Conservation (phyloP, 1,284 basidiomycete genomes). For the Inonotus obliquus region DNA sequence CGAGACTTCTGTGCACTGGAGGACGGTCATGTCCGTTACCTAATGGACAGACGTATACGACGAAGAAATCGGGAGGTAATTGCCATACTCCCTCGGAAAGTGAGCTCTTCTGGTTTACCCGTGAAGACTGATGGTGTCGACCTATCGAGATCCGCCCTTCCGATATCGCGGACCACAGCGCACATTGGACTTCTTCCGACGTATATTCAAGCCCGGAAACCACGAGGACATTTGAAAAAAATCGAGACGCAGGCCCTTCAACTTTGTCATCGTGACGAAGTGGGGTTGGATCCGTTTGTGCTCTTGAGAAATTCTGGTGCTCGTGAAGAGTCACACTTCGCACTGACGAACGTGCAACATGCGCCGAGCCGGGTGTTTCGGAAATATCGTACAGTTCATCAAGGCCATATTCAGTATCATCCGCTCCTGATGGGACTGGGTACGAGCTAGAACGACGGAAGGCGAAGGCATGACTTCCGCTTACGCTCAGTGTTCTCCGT, state of each 20-base stretch:
- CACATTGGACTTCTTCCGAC: conserved; percentile 49
- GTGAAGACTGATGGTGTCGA: conserved; percentile 1
- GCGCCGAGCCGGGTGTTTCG: background rate
- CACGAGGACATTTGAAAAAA: conserved; percentile 59
- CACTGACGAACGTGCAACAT: background rate
- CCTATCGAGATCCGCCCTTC: conserved; percentile 50
- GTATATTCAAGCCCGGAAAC: conserved; percentile 66
- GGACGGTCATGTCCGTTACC: conserved; percentile 57
- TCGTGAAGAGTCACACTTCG: conserved; percentile 1
- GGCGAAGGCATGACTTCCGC: conserved; percentile 3
- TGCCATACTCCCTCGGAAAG: conserved; percentile 22
- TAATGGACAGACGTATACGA: conserved; percentile 65
- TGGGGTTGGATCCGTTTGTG: conserved; percentile 17
- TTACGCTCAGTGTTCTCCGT: conserved; percentile 11
- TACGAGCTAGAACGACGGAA: conserved; percentile 19
- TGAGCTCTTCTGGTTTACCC: background rate
- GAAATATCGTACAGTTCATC: background rate
- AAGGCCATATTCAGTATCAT: background rate
- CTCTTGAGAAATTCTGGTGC: conserved; percentile 1
- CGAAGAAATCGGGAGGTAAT: conserved; percentile 61
- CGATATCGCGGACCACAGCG: conserved; percentile 49
- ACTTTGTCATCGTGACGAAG: conserved; percentile 14
- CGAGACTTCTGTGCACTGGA: conserved; percentile 55
- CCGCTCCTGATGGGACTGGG: background rate
- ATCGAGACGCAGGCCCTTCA: conserved; percentile 22